These are phyloP conservation scores for Phytophthora syringae DNA, from an alignment of 352 stramenopile species.

Conservation along the genomic window DNA sequence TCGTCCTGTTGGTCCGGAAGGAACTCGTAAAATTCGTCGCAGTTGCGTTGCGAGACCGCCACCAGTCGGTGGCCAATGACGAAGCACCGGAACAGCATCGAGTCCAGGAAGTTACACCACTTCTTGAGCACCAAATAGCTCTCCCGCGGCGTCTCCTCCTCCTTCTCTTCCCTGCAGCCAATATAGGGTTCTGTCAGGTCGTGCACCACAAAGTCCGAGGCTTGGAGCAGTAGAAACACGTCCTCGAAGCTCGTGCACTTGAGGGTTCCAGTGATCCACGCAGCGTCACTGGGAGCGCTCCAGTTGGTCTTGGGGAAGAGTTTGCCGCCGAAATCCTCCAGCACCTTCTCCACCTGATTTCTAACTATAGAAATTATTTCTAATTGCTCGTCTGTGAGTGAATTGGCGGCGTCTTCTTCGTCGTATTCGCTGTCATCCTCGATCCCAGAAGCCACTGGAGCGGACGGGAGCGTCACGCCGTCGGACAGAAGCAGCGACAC, in stretches of 20 bases:
- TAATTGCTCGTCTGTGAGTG: slow-evolving; percentile 30
- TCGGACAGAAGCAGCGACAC: slow-evolving; percentile 73
- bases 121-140: slow-evolving; percentile 93
- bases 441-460: slow-evolving; percentile 31
- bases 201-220: slow-evolving; percentile 90
- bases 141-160: slow-evolving; percentile 19
- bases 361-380: slow-evolving; percentile 48
- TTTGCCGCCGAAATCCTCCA: slow-evolving; percentile 69
- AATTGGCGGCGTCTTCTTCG: slow-evolving; percentile 25
- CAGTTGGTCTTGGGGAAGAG: slow-evolving; percentile 95
- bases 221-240: slow-evolving; percentile 83
- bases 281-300: slow-evolving; percentile 92
- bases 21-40: slow-evolving; percentile 93
- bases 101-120: slow-evolving; percentile 95
- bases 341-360: slow-evolving; percentile 65
- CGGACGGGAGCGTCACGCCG: slow-evolving; percentile 56
- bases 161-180: slow-evolving; percentile 50
- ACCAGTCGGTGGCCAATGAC: slow-evolving; percentile 82
- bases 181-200: slow-evolving; percentile 91
- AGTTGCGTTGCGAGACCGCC: slow-evolving; percentile 92
- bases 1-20: slow-evolving; percentile 76
- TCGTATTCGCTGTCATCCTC: slow-evolving; percentile 32
- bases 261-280: slow-evolving; percentile 91
- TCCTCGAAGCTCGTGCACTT: slow-evolving; percentile 85
- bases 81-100: slow-evolving; percentile 96